Conservation (phyloP, 129 eudicot genomes). For the Apium graveolens region DNA sequence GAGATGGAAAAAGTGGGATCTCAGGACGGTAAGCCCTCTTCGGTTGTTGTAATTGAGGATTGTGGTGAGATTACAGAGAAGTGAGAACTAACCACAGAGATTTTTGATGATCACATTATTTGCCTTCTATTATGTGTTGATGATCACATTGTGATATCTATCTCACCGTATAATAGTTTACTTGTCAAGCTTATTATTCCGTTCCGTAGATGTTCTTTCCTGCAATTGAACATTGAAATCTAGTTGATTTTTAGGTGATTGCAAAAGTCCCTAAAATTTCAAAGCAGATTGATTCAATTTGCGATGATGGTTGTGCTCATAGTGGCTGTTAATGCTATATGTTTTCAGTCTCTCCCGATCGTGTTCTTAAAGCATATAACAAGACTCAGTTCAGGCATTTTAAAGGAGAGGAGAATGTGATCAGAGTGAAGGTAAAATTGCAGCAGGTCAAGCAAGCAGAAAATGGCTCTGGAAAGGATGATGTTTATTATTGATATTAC, state of each 20-base stretch:
- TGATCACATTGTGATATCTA: too few relatives aligned
- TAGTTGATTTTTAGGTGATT: too few relatives aligned
- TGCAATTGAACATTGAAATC: too few relatives aligned
- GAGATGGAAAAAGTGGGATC: constrained; percentile 76
- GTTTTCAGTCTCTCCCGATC: not conserved
- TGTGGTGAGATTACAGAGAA: constrained; percentile 64
- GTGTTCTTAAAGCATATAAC: not conserved
- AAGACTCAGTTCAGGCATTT: not conserved
- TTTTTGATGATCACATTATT: too few relatives aligned
- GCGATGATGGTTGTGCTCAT: not conserved
- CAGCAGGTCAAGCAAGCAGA: not conserved
- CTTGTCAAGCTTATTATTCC: too few relatives aligned
- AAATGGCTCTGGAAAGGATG: not conserved
- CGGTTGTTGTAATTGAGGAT: constrained; percentile 54
- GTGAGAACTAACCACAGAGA: constrained; percentile 24
- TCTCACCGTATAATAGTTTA: too few relatives aligned
- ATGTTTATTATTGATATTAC: not conserved
- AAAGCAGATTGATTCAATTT: too few relatives aligned
- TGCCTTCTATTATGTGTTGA: too few relatives aligned
- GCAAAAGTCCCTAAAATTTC: too few relatives aligned
- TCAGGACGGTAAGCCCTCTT: constrained; percentile 32
- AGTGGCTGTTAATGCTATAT: not conserved
- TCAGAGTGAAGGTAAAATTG: not conserved
- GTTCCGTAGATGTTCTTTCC: too few relatives aligned
- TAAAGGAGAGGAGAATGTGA: not conserved